Evolutionary conservation across 257 asterid species (phyloP), one percentile per base, ranked within the genome.

Genomic region (Capsicum pubescens): DNA sequence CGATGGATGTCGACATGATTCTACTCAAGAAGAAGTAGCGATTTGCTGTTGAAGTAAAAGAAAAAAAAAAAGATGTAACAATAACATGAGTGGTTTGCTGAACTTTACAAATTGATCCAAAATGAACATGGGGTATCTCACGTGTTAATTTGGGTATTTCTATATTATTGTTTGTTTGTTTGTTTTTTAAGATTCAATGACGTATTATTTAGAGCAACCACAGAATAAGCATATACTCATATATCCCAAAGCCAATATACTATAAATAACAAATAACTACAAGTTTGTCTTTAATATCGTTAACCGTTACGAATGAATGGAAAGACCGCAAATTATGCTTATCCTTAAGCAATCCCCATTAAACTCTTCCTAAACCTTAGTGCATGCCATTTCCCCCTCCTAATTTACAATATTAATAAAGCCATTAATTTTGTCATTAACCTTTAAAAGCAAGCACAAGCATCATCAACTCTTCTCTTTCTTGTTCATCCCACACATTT

Each of bases 241-340:
- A 50, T 50, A 52, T 52, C 10, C 4, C 14, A 3, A 52, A 3
- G 5, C 56, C 14, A 21, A 63, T 42, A 21, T 21, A 11, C 69
- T 63, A 63, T 63, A 26, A 26, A 63, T 26, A 63, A 21, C 70
- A 26, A 63, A 61, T 61, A 61, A 61, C 68, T 4, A 15, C 56
- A 70, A 42, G 6, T 15, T 69, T 70, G 4, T 44, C 11, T 48
- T 72, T 6, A 71, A 71, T 44, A n/a, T 54, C 60, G 46, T 76
- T 76, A 50, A 5, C n/a, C 79, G 97, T 91, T 83, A 63, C 74
- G 10, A 79, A 83, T 54, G 57, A 6, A 55, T 39, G 17, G 82
- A 63, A 82, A 7, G 26, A 35, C 88, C 90, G 90, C 48, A 88
- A 88, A 80, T 26, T n/a, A 77, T 19, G 91, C 90, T 19, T 83